phyloP scores from a whole-genome alignment of 176 grass and related monocot species.

The Eragrostis curvula region DNA sequence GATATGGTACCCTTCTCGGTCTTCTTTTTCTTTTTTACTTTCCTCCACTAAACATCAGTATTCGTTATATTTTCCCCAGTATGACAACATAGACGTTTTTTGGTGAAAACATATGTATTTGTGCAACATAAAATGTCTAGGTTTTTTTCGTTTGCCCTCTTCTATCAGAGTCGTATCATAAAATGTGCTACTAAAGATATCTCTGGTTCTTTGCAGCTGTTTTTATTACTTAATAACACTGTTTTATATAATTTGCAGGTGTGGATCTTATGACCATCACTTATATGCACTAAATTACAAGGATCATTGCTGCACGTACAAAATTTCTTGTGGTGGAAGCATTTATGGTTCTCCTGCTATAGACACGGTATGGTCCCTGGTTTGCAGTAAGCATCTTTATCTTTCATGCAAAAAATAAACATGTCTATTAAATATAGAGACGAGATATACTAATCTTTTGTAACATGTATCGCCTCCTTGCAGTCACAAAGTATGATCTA shows the following conservation, averaged over 20 bases:
- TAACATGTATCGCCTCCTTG: slow-evolving; percentile 26
- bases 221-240: neutral
- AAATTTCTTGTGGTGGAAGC: slow-evolving; percentile 93
- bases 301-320: slow-evolving; percentile 63
- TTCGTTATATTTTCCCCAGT: neutral
- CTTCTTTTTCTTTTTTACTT: slow-evolving; percentile 9
- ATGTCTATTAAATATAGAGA: slow-evolving; percentile 16
- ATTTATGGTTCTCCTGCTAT: slow-evolving; percentile 89
- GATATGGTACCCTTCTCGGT: slow-evolving; percentile 66
- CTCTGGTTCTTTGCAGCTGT: slow-evolving; percentile 19
- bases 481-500: slow-evolving; percentile 68
- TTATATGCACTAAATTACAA: slow-evolving; percentile 89
- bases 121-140: neutral
- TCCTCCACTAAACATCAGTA: slow-evolving; percentile 20
- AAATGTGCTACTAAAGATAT: slow-evolving; percentile 16
- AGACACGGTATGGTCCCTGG: slow-evolving; percentile 55
- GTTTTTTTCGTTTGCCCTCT: slow-evolving; percentile 25
- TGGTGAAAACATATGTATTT: slow-evolving; percentile 16
- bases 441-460: neutral
- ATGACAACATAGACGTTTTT: neutral
- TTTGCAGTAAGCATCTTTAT: slow-evolving; percentile 9
- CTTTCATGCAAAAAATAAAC: neutral
- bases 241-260: slow-evolving; percentile 54
- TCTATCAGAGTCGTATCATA: neutral
- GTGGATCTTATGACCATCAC: slow-evolving; percentile 87